Evolutionary conservation across 441 rosid genomes (phyloP), one percentile per base, ranked within the genome.

Genomic region (Lepidium campestre): DNA sequence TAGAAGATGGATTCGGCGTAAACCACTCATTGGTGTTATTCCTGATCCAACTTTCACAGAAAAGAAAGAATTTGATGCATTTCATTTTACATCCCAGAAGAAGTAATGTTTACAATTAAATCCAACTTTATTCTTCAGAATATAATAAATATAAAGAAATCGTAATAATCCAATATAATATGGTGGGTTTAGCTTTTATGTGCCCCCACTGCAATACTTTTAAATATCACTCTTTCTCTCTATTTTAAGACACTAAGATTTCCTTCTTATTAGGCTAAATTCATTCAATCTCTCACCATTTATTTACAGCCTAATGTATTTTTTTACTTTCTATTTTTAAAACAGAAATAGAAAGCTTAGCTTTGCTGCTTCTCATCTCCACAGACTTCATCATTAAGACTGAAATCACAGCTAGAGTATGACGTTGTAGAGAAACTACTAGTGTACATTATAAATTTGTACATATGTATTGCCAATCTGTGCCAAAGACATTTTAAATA

Each of bases 31-130:
- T 44, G 49, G 22, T 42, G 48, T 50, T 40, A n/a, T 57, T 58
- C 62, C 37, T 57, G 47, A 64, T 45, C 60, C 54, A 57, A 65
- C 66, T 72, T 65, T 72, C 76, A 72, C 57, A 53, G 40, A 65
- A 58, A 60, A 66, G 31, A 46, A 46, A 73, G 72, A 67, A 73
- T 67, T 41, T 39, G 65, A 67, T 73, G 49, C 77, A 37, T 67
- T 53, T 19, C 50, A 54, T 73, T 73, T 59, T 66, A 52, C n/a
- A n/a, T n/a, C 53, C 39, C 35, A 35, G 25, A 58, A 58, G 23
- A 34, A 72, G 67, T 57, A 64, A 64, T 15, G 35, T 46, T 70
- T 10, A 71, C 36, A 62, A 53, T 35, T 9, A 10, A 11, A 12
- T 19, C 19, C 39, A 10, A n/a, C 36, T 56, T 23, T 53, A 36